Conservation (phyloP, 768 basidiomycete genomes). For the Russula lepida region DNA sequence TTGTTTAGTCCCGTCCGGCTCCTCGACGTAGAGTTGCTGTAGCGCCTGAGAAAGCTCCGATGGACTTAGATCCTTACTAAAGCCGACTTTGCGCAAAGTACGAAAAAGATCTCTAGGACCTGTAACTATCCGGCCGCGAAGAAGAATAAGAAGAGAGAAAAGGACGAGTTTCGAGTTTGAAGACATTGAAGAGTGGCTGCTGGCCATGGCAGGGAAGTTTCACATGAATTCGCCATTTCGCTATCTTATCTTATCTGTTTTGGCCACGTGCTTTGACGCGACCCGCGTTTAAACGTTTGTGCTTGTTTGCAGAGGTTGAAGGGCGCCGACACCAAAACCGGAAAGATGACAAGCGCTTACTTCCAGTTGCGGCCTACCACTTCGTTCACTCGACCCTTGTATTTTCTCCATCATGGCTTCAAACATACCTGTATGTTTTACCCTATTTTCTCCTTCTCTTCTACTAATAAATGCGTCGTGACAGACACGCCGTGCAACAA, state of each 20-base stretch:
- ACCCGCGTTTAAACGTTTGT: slow-evolving; percentile 31
- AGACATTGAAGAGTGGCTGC: neutral
- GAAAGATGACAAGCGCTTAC: slow-evolving; percentile 4
- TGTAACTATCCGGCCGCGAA: slow-evolving; percentile 12
- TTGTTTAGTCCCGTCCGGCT: slow-evolving; percentile 49
- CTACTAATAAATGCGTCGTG: neutral
- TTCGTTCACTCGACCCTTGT: neutral
- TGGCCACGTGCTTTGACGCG: slow-evolving; percentile 32
- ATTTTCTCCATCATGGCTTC: slow-evolving; percentile 29
- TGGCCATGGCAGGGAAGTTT: neutral
- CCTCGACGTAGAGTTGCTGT: slow-evolving; percentile 55
- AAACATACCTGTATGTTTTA: slow-evolving; percentile 37
- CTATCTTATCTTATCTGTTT: slow-evolving; percentile 1
- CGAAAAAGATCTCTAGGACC: slow-evolving; percentile 15
- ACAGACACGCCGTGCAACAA: slow-evolving; percentile 59
- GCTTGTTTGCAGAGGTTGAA: slow-evolving; percentile 32
- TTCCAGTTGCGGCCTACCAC: slow-evolving; percentile 1
- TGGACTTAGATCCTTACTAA: slow-evolving; percentile 3
- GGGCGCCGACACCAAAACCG: slow-evolving; percentile 23
- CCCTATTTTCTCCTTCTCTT: neutral
- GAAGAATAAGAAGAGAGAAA: slow-evolving; percentile 6
- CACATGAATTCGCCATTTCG: neutral
- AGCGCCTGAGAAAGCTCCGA: slow-evolving; percentile 42
- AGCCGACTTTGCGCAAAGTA: neutral
- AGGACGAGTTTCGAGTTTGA: neutral